These are phyloP conservation scores for Chrysosporium queenslandicum DNA, from an alignment of 2,329 filamentous ascomycete genomes.

Conservation along the genomic window DNA sequence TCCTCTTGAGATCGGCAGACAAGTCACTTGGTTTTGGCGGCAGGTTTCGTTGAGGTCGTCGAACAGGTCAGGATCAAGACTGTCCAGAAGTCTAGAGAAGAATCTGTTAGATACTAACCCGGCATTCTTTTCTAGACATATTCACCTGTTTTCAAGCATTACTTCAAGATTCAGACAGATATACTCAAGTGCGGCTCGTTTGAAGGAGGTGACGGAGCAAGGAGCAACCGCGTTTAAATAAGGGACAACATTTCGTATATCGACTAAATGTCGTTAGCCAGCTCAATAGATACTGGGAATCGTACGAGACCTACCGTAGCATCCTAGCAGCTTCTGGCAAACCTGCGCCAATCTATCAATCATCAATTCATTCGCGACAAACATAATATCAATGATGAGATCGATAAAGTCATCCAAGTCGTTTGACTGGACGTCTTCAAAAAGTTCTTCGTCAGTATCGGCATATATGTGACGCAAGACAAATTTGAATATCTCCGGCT, in stretches of 20 bases:
- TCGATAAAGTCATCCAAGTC: constrained; percentile 79
- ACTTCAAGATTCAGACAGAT: constrained; percentile 83
- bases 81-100: constrained; percentile 57
- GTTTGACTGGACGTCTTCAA: constrained; percentile 61
- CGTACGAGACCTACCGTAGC: constrained; percentile 48
- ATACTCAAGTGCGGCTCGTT: constrained; percentile 79
- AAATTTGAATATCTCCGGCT: constrained; percentile 61
- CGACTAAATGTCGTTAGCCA: constrained; percentile 42
- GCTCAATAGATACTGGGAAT: constrained; percentile 3
- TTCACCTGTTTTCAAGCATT: constrained; percentile 73
- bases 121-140: not conserved
- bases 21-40: constrained; percentile 68
- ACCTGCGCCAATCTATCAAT: constrained; percentile 80
- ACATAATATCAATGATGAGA: constrained; percentile 81
- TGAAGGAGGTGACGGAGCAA: constrained; percentile 74
- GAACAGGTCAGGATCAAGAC: constrained; percentile 75
- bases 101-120: not conserved
- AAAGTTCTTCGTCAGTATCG: constrained; percentile 69
- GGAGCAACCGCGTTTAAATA: constrained; percentile 78
- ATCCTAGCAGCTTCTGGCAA: constrained; percentile 74
- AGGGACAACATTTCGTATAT: constrained; percentile 71
- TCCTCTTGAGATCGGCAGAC: constrained; percentile 66
- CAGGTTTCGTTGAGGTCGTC: constrained; percentile 70
- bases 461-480: constrained; percentile 76
- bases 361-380: constrained; percentile 88